Evolutionary conservation across 2,329 filamentous ascomycete genomes (phyloP), one percentile per base, ranked within the genome.

Genomic region (Aspergillus clavatus): DNA sequence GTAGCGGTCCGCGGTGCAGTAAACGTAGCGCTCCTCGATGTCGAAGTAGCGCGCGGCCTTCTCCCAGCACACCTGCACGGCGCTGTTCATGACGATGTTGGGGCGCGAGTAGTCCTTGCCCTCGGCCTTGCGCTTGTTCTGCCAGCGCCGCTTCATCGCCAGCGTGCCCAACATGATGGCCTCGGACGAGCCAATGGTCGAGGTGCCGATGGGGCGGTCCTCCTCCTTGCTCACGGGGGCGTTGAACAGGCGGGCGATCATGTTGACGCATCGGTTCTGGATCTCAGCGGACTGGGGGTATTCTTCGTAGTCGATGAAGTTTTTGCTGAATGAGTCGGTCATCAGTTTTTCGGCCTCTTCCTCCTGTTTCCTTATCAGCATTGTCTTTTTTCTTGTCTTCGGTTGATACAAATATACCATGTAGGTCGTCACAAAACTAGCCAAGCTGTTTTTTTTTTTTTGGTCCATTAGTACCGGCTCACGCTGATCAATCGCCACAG

Each of bases 21-120:
- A 83, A 47, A 82, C 78, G 52, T 80, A 89, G 70, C 87, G 88
- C 75, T 96, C 90, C 57, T 96, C 91, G 33, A 96, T 80, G 60
- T 97, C 91, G 59, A 95, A 93, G 73, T 94, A 95, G 41, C 89
- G 79, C 4, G 85, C 82, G 0, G 86, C 84, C 75, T 96, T 96
- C 69, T 96, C 89, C 90, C 90, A 96, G 77, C 89, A 95, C 31
- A 96, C 91, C 72, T 97, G 91, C 2, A 96, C 91, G 24, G 91
- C 90, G 21, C 87, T 89, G 59, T 87, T 93, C 91, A 97, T 96
- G 75, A 97, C 74, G 50, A 97, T 84, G 71, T 97, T 97, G 44
- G 91, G 91, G 36, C 79, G 79, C 51, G 89, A 87, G 49, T 68
- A 80, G 43, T 89, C 80, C 73, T 94, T 93, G 50, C 89, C 90